Conservation (phyloP, 208 protist genomes). For the Naegleria gruberi region DNA sequence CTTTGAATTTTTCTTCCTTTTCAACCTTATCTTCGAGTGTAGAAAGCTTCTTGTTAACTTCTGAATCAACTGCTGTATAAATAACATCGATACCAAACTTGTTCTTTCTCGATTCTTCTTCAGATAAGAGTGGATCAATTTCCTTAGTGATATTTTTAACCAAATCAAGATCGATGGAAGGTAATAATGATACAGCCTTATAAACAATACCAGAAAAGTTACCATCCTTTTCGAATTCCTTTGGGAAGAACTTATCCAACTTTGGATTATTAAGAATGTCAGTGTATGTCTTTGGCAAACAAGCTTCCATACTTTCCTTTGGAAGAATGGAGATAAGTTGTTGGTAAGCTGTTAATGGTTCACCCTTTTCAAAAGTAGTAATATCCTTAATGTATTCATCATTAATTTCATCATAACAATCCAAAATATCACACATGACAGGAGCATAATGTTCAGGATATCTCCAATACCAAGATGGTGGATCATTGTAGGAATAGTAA, state of each 20-base stretch:
- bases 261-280: background rate
- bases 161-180: background rate
- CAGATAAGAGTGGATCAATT: background rate
- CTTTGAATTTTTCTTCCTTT: background rate
- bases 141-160: background rate
- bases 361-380: background rate
- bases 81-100: background rate
- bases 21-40: background rate
- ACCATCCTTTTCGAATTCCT: background rate
- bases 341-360: constrained; percentile 32
- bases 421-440: background rate
- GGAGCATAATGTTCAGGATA: background rate
- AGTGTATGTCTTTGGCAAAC: background rate
- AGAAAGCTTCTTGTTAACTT: background rate
- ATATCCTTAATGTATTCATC: background rate
- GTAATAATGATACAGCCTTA: background rate
- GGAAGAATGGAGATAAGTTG: constrained; percentile 36
- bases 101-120: background rate
- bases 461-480: background rate
- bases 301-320: background rate
- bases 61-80: background rate
- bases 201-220: background rate
- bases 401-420: background rate
- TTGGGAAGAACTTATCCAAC: background rate
- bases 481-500: background rate